Conservation (phyloP, 768 basidiomycete genomes). For the Trametes meyenii region DNA sequence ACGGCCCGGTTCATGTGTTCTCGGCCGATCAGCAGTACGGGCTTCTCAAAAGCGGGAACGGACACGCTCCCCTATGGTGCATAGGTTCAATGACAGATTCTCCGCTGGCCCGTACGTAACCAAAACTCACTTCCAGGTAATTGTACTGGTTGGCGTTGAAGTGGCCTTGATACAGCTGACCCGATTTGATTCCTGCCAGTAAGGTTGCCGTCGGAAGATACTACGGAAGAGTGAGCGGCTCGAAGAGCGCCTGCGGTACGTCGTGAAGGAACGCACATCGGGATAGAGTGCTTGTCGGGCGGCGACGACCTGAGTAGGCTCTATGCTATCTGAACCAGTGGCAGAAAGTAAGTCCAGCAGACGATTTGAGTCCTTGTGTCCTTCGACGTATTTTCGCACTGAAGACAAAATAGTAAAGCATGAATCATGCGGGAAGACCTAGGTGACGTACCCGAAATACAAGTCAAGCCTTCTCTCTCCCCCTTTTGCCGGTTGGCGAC, state of each 20-base stretch:
- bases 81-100: not conserved
- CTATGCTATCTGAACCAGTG: constrained; percentile 61
- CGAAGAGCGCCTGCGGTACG: not conserved
- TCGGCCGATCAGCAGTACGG: constrained; percentile 82
- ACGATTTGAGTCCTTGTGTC: constrained; percentile 60
- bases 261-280: constrained; percentile 51
- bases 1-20: constrained; percentile 97
- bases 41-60: constrained; percentile 71
- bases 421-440: not conserved
- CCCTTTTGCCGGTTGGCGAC: constrained; percentile 81
- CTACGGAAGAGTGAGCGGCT: constrained; percentile 42
- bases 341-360: constrained; percentile 84
- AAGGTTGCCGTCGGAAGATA: constrained; percentile 76
- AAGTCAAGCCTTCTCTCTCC: constrained; percentile 59
- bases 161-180: constrained; percentile 86
- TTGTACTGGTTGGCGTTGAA: constrained; percentile 97
- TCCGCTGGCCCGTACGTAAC: not conserved
- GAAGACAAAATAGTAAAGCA: constrained; percentile 4
- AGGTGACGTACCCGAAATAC: constrained; percentile 57
- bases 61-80: constrained; percentile 71
- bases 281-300: constrained; percentile 69
- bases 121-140: constrained; percentile 77
- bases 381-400: constrained; percentile 85
- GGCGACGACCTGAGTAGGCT: constrained; percentile 58
- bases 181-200: constrained; percentile 82